Conservation (phyloP, 2,329 filamentous ascomycete genomes). For the Hypoxylon sp. region DNA sequence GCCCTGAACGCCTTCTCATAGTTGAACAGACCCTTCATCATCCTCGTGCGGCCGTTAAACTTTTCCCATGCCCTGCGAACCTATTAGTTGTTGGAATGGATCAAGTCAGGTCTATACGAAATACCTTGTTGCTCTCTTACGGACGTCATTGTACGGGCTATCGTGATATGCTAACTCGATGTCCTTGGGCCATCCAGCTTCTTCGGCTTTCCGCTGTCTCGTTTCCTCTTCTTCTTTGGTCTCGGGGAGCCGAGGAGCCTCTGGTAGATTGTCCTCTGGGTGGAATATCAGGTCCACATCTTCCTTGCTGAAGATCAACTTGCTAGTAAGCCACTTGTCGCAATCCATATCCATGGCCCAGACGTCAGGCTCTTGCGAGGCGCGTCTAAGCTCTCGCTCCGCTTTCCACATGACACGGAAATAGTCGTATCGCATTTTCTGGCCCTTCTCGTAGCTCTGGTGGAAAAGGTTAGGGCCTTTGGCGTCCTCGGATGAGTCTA, state of each 20-base stretch:
- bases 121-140: conserved; percentile 39
- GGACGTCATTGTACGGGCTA: conserved; percentile 28
- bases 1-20: conserved; percentile 63
- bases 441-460: conserved; percentile 30
- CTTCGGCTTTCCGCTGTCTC: conserved; percentile 17
- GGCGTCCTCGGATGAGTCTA: conserved; percentile 56
- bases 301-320: conserved; percentile 67
- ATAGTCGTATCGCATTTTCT: conserved; percentile 42
- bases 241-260: neutral
- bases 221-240: conserved; percentile 15
- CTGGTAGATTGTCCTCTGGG: conserved; percentile 5
- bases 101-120: neutral
- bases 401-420: conserved; percentile 39
- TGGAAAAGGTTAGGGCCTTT: conserved; percentile 38
- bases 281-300: conserved; percentile 56
- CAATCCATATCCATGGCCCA: conserved; percentile 45
- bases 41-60: conserved; percentile 68
- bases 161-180: conserved; percentile 28
- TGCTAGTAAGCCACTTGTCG: conserved; percentile 64
- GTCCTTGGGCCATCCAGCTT: conserved; percentile 28
- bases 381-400: conserved; percentile 18
- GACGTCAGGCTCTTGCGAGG: conserved; percentile 21
- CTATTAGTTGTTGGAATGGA: conserved; percentile 18
- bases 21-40: conserved; percentile 67
- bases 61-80: conserved; percentile 60